Base-by-base conservation (phyloP, 495 filamentous ascomycete species). In the Tuber magnatum region DNA sequence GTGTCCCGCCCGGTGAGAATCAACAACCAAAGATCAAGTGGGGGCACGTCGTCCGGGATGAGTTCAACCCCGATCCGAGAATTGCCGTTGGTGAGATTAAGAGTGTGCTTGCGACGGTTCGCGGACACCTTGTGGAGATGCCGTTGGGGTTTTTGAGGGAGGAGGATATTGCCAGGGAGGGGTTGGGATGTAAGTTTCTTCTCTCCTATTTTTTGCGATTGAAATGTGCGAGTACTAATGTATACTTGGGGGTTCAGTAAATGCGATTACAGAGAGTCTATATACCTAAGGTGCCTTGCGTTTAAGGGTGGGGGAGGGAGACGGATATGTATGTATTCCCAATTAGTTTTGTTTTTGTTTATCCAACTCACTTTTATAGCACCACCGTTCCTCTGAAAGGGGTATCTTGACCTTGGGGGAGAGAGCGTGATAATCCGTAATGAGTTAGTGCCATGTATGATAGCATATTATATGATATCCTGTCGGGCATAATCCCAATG, bases 41-140 rank as follows among this genome's bases (percentile, higher is more conserved):
- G 85, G 94, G 94, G 9, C 94, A 97, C 84, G 92, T 97, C 2
- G 93, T 97, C 16, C 86, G 85, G 42, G 90, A 92, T 70, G 90
- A 97, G 80, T 97, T 97, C 78, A 82, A 88, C 74, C 88, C 79
- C 79, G 86, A 8, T 6, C 90, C 90, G 7, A 83, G 85, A 2
- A 84, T 88, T 85, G 94, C 84, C 28, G 84, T 89, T 39, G 82
- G 81, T 46, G 91, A 95, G 86, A 87, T 98, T 56, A 98, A 98
- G 86, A 93, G 92, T 46, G 86, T 90, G 84, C 84, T 98, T 74
- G 88, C 88, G 73, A 86, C 87, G 71, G 87, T 97, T 22, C 90
- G 90, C 78, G 94, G 94, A 0, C 93, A 88, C 22, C 81, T 97
- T 68, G 93, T 97, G 38, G 92, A 97, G 86, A 97, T 97, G 94